A percentile compares a stretch with the other conserved stretches of the same genome.
phyloP scores from a whole-genome alignment of 2,329 filamentous ascomycete species.

The Ophiostoma tasmaniense region DNA sequence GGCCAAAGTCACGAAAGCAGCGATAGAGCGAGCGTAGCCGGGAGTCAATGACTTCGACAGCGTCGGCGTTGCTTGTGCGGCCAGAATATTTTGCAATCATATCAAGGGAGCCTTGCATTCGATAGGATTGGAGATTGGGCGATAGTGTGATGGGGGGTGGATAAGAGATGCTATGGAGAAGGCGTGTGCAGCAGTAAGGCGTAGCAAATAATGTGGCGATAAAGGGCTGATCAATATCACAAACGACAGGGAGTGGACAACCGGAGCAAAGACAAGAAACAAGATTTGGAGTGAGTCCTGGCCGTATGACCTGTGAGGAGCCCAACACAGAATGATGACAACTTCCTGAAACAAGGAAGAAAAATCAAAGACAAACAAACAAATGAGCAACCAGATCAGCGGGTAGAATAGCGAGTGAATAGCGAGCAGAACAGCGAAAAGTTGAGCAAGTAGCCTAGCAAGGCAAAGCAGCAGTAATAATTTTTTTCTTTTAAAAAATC shows the following conservation, averaged over 20 bases:
- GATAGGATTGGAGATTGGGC: not conserved
- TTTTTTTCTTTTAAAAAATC: not conserved
- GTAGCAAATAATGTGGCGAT: conserved; percentile 1
- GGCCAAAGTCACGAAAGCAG: conserved; percentile 41
- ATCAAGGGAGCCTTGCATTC: conserved; percentile 6
- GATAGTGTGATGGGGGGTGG: not conserved
- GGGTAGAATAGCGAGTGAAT: too few relatives aligned
- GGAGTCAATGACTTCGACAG: conserved; percentile 48
- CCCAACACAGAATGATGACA: not conserved
- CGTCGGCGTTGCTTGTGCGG: conserved; percentile 27
- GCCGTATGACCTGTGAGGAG: not conserved
- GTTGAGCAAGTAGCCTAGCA: not conserved
- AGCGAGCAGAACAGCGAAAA: too few relatives aligned
- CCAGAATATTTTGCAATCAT: conserved; percentile 23
- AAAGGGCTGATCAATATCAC: not conserved
- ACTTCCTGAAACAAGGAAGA: not conserved
- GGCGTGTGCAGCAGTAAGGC: not conserved
- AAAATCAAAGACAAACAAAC: not conserved
- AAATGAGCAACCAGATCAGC: not conserved
- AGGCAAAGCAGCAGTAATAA: not conserved
- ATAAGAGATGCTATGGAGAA: not conserved
- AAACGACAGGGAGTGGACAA: not conserved
- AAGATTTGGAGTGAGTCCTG: not conserved
- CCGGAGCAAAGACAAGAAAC: not conserved
- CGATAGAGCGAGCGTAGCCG: conserved; percentile 48